A percentile compares a stretch with the other conserved stretches of the same genome.
Evolutionary conservation across 768 basidiomycete species (phyloP).

Genomic region (Phaffia australis): DNA sequence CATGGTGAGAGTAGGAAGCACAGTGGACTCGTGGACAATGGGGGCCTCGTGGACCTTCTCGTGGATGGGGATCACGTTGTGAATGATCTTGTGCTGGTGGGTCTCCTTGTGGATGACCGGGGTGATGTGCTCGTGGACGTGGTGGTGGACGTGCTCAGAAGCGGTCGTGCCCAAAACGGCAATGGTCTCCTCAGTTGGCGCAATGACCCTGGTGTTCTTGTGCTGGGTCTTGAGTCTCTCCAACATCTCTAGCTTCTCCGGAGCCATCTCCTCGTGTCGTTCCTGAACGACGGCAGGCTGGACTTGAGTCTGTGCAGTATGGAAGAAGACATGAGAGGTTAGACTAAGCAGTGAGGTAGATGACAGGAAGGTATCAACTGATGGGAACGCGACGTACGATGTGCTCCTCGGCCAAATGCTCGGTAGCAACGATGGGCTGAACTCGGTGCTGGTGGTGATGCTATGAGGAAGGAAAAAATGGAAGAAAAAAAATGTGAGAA

Average conservation of each 20-base stretch:
- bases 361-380: no score
- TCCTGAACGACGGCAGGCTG: slow-evolving; percentile 35
- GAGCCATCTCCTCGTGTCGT: slow-evolving; percentile 37
- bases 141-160: slow-evolving; percentile 37
- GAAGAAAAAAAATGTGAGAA: no score
- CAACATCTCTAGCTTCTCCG: slow-evolving; percentile 34
- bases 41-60: slow-evolving; percentile 30
- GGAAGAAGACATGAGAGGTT: slow-evolving; percentile 23
- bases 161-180: slow-evolving; percentile 30
- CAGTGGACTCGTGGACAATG: slow-evolving; percentile 21
- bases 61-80: slow-evolving; percentile 39
- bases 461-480: no score
- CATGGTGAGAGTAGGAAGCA: slow-evolving; percentile 18
- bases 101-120: slow-evolving; percentile 41
- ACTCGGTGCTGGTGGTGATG: slow-evolving; percentile 36
- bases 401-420: neutral
- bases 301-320: slow-evolving; percentile 33
- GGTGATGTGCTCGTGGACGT: slow-evolving; percentile 31
- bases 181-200: slow-evolving; percentile 28
- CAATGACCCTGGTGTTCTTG: slow-evolving; percentile 28
- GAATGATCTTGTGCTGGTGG: slow-evolving; percentile 37
- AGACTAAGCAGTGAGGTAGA: no score
- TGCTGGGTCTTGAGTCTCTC: slow-evolving; percentile 34
- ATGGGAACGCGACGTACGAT: no score
- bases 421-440: slow-evolving; percentile 35